Evolutionary conservation across 179 eudicot species (phyloP).

Genomic region (Vitellaria paradoxa): DNA sequence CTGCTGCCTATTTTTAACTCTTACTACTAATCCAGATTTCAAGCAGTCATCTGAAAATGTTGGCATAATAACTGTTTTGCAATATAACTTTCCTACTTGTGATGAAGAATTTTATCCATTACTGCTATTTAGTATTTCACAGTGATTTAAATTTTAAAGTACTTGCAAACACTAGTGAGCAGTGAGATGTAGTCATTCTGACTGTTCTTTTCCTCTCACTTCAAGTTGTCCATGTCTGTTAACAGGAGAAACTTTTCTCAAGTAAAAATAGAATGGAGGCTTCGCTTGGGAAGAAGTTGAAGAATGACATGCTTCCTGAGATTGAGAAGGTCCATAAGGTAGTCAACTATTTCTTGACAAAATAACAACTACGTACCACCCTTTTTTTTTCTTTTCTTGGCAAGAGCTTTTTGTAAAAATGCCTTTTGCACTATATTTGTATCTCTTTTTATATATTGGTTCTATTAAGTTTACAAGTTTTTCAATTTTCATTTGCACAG

Average conservation of each 20-base stretch:
- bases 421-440: background rate
- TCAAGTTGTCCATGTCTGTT: conserved; percentile 16
- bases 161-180: background rate
- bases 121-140: background rate
- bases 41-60: conserved; percentile 1
- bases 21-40: background rate
- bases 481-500: conserved; percentile 35
- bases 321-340: conserved; percentile 96
- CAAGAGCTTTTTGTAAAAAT: conserved; percentile 1
- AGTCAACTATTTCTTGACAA: conserved; percentile 9
- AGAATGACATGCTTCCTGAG: conserved; percentile 88
- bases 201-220: conserved; percentile 4
- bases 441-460: background rate
- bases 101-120: background rate
- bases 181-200: background rate
- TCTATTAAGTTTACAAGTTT: background rate
- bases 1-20: background rate
- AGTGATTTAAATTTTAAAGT: background rate
- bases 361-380: background rate
- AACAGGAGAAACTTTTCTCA: conserved; percentile 85
- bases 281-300: conserved; percentile 87
- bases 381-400: conserved; percentile 6
- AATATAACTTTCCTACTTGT: background rate
- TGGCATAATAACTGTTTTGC: background rate
- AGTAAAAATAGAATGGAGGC: conserved; percentile 88